Conservation (phyloP, 1,139 yeast genomes). For the Hanseniaspora uvarum region DNA sequence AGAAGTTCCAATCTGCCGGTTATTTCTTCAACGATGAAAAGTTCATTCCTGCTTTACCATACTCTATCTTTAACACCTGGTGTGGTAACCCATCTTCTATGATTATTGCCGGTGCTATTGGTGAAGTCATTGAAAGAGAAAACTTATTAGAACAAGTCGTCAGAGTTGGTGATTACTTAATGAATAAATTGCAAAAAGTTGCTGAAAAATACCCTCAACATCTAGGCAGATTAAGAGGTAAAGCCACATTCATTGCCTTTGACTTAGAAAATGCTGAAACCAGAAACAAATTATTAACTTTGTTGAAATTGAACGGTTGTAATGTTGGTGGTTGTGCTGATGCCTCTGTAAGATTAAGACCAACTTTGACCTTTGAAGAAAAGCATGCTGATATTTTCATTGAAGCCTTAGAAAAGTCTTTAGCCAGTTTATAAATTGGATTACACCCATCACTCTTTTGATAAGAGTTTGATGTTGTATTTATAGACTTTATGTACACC, state of each 20-base stretch:
- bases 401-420: slow-evolving; percentile 36
- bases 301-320: slow-evolving; percentile 47
- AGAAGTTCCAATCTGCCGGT: slow-evolving; percentile 72
- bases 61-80: slow-evolving; percentile 76
- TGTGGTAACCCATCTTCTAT: slow-evolving; percentile 72
- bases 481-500: neutral
- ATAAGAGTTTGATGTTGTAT: neutral
- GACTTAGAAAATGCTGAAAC: slow-evolving; percentile 40
- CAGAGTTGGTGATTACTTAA: slow-evolving; percentile 52
- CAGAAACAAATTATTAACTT: slow-evolving; percentile 44
- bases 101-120: slow-evolving; percentile 53
- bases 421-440: slow-evolving; percentile 17
- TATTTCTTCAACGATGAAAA: slow-evolving; percentile 58
- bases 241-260: slow-evolving; percentile 73
- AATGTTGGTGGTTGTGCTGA: slow-evolving; percentile 71
- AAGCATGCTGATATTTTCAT: slow-evolving; percentile 57
- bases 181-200: slow-evolving; percentile 37
- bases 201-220: slow-evolving; percentile 38
- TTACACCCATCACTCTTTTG: neutral
- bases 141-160: slow-evolving; percentile 44
- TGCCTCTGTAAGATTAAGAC: slow-evolving; percentile 55
- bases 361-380: slow-evolving; percentile 55
- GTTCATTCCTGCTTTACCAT: slow-evolving; percentile 52
- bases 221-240: slow-evolving; percentile 52
- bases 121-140: slow-evolving; percentile 45